Evolutionary conservation across 495 filamentous ascomycete genomes (phyloP), one percentile per base, ranked within the genome.

Genomic region (Xylaria sp.): DNA sequence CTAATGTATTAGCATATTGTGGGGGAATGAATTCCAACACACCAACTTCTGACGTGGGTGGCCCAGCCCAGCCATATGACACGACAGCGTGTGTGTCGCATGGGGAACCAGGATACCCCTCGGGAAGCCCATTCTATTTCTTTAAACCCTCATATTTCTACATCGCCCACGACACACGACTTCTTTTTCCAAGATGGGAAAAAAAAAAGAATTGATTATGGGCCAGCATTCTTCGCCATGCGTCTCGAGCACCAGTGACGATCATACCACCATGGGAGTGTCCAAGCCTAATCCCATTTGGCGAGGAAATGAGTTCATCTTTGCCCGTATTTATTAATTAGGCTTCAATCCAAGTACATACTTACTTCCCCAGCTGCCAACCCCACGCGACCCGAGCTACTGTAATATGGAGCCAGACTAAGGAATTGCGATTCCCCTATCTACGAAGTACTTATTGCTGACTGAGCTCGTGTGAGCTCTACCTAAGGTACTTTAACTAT

Each of bases 401-500:
- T n/a, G n/a, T n/a, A 66, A 31, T 31, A 50, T 52, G 62, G 44
- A 29, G 26, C 62, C 52, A 66, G 6, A 52, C 12, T 50, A 50
- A 44, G 9, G 61, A 11, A 43, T 9, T 17, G 37, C 29, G 1
- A 43, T 46, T 24, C 61, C 26, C 41, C 61, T 31, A 33, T 46
- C 41, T 46, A 2, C 24, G n/a, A n/a, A n/a, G n/a, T n/a, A n/a
- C n/a, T n/a, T n/a, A n/a, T n/a, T 50, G 65, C 65, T 67, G 65
- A 29, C 65, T 44, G 52, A 37, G 48, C 65, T 68, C 65, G 37
- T 52, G 65, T 68, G 65, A 68, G 65, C n/a, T 66, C 62, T 48
- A 3, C 35, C 62, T 48, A 3, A 3, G 35, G 35, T 26, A n/a
- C n/a, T n/a, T n/a, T n/a, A 52, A 46, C 44, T 66, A 50, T 53